Evolutionary conservation across 305 asterid genomes (phyloP), one percentile per base, ranked within the genome.

Genomic region (Caryopteris hybrid): DNA sequence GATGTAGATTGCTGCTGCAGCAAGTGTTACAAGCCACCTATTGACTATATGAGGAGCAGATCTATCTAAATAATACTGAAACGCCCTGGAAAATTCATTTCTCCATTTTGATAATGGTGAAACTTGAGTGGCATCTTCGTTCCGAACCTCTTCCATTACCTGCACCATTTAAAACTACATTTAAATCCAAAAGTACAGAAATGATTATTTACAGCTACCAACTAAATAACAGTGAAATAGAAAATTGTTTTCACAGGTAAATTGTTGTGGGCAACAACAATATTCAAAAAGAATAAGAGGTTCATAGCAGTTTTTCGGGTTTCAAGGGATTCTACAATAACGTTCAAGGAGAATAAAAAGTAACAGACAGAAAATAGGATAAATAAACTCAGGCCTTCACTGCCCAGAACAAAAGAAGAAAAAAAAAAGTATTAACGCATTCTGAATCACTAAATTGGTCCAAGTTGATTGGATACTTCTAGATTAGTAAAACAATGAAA

Each of bases 11-110:
- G 83, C 76, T 31, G 90, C 87, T 22, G 81, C 85, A 51, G 80
- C 87, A 34, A 82, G 66, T 5, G 92, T 84, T 46, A 81, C 89
- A 18, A 84, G 78, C 95, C 95, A 84, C 71, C 95, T 74, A 17
- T 66, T 65, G 46, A 60, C 72, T 39, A 61, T 63, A 72, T 80
- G 78, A 20, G 95, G 95, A 60, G 87, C 76, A 4, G 88, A 85
- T 42, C 80, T 71, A 64, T 84, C 92, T 76, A 85, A 76, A 55
- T 82, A 82, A 76, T 72, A 65, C 62, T 75, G 87, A 70, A 85
- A 88, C n/a, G 47, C 68, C 77, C 69, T 83, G 0, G 85, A 74
- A 36, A 81, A 75, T 5, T 87, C 88, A 11, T 70, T 71, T 54
- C 79, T 78, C 91, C 84, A 87, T 70, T 85, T 85, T 7, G 87